Conservation (phyloP, 2,329 filamentous ascomycete species). For the Cadophora sp. region DNA sequence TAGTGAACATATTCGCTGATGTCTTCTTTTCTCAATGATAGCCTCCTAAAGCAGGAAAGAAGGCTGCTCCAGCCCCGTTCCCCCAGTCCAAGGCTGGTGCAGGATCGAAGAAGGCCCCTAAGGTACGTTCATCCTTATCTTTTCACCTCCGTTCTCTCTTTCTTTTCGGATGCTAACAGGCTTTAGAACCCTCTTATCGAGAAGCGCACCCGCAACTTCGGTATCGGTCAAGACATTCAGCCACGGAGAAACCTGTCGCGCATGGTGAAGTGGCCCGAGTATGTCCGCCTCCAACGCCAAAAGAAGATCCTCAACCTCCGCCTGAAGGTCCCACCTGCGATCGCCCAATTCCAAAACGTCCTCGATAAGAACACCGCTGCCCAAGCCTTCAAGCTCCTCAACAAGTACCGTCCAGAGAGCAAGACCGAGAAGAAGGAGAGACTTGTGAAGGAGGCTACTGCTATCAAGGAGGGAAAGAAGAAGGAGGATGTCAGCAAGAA, state of each 20-base stretch:
- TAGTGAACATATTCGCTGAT: constrained; percentile 87
- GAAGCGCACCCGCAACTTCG: constrained; percentile 97
- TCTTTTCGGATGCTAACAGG: constrained; percentile 31
- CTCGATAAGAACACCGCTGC: constrained; percentile 96
- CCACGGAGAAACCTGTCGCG: constrained; percentile 92
- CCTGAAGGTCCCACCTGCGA: constrained; percentile 96
- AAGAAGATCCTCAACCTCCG: constrained; percentile 97
- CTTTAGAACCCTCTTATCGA: constrained; percentile 96
- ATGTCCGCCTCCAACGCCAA: constrained; percentile 88
- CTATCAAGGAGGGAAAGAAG: constrained; percentile 99
- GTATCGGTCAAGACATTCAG: constrained; percentile 99
- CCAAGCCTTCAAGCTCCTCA: constrained; percentile 98
- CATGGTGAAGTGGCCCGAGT: constrained; percentile 99
- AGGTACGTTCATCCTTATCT: constrained; percentile 70
- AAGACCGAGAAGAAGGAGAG: constrained; percentile 99
- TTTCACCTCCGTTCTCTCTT: not conserved
- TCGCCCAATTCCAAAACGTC: constrained; percentile 97
- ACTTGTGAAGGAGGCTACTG: constrained; percentile 96
- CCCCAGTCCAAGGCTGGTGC: constrained; percentile 86
- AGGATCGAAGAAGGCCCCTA: constrained; percentile 88
- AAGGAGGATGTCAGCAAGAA: constrained; percentile 99
- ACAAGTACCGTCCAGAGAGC: constrained; percentile 99
- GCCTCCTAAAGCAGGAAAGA: constrained; percentile 98
- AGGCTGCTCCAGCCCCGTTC: constrained; percentile 96
- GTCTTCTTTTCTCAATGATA: constrained; percentile 99